phyloP scores from a whole-genome alignment of 2,329 filamentous ascomycete genomes.

The Saccharata proteae region DNA sequence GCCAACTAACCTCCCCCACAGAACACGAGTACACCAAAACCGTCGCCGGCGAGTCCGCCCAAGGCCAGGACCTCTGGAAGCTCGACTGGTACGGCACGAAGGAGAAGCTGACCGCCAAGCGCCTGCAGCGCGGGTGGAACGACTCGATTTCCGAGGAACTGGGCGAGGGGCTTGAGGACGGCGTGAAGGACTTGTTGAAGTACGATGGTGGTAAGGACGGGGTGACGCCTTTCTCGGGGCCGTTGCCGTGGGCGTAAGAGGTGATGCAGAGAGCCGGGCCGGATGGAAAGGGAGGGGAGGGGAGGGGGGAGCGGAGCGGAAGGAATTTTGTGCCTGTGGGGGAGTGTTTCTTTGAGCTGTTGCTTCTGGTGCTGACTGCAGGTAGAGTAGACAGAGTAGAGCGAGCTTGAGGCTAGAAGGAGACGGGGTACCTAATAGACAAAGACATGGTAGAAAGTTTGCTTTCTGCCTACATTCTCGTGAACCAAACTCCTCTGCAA shows the following conservation, averaged over 20 bases:
- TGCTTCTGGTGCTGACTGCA: too few species aligned
- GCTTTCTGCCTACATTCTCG: too few species aligned
- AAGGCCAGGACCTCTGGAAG: conserved; percentile 26
- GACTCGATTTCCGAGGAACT: conserved; percentile 12
- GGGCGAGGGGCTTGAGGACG: conserved; percentile 16
- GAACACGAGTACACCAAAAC: conserved; percentile 23
- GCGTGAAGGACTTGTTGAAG: conserved; percentile 16
- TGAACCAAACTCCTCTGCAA: too few species aligned
- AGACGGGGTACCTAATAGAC: too few species aligned
- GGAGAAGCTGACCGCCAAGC: conserved; percentile 24
- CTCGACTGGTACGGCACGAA: conserved; percentile 28
- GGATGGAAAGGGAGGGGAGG: too few species aligned
- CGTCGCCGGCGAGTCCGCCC: conserved; percentile 22
- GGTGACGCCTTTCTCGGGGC: not conserved
- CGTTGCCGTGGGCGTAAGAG: conserved; percentile 16
- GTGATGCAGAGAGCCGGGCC: too few species aligned
- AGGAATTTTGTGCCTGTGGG: too few species aligned
- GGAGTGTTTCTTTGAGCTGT: too few species aligned
- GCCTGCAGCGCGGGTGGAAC: conserved; percentile 29
- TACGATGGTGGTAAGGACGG: conserved; percentile 12
- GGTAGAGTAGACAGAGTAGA: too few species aligned
- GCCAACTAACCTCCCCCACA: not conserved
- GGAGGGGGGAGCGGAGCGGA: too few species aligned
- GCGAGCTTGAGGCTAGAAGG: too few species aligned
- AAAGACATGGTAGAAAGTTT: too few species aligned